Conservation (phyloP, 768 basidiomycete species). For the Tricholomella constricta region DNA sequence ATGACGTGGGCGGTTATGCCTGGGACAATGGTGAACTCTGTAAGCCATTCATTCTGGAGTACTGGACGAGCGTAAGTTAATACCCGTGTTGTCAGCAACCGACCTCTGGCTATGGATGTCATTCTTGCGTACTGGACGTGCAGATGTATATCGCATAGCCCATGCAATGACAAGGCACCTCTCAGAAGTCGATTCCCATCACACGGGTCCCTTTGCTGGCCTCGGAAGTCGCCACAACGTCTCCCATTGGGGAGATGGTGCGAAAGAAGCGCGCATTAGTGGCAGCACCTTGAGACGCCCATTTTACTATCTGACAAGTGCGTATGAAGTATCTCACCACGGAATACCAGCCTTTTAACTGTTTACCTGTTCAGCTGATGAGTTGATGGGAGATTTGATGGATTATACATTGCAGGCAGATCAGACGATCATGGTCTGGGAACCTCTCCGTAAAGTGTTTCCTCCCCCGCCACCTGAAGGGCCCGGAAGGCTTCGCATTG, state of each 20-base stretch:
- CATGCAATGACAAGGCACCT: conserved; percentile 39
- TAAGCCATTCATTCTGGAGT: conserved; percentile 12
- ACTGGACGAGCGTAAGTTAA: background rate
- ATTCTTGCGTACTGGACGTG: conserved; percentile 39
- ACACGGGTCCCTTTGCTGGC: conserved; percentile 38
- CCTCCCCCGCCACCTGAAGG: conserved; percentile 38
- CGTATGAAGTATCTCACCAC: conserved; percentile 7
- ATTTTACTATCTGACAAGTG: conserved; percentile 39
- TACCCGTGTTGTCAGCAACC: conserved; percentile 20
- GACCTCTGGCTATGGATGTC: conserved; percentile 44
- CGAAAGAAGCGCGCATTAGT: conserved; percentile 38
- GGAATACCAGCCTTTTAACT: too few species aligned
- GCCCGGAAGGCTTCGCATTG: conserved; percentile 37
- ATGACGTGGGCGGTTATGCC: conserved; percentile 38
- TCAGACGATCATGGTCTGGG: conserved; percentile 41
- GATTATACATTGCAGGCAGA: conserved; percentile 38
- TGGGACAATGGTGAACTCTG: conserved; percentile 42
- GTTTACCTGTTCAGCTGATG: conserved; percentile 29
- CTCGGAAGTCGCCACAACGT: conserved; percentile 40
- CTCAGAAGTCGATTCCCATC: conserved; percentile 40
- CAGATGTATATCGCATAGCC: conserved; percentile 36
- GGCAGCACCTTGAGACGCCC: conserved; percentile 38
- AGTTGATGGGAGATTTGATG: conserved; percentile 41
- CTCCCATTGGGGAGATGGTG: conserved; percentile 42
- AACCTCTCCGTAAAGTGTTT: conserved; percentile 38